These are phyloP conservation scores for Malus sylvestris DNA, from an alignment of 306 rosid species.

Conservation along the genomic window DNA sequence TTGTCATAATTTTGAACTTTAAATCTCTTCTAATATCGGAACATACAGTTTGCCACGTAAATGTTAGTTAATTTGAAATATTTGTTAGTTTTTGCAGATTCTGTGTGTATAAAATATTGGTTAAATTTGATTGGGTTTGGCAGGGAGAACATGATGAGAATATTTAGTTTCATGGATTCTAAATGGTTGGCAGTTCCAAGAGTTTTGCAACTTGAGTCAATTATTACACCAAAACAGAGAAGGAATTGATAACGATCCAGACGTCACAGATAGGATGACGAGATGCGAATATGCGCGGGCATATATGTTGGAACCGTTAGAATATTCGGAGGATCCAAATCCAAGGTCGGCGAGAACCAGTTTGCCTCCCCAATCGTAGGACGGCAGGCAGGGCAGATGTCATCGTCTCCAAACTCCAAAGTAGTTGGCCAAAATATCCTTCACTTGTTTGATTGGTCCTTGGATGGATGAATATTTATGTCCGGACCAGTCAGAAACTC, in stretches of 20 bases:
- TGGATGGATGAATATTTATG: too few relatives aligned
- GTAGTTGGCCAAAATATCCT: not conserved
- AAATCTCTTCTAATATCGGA: too few relatives aligned
- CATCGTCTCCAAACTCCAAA: not conserved
- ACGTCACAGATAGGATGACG: not conserved
- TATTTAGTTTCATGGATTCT: not conserved
- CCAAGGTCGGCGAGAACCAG: not conserved
- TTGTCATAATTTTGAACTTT: too few relatives aligned
- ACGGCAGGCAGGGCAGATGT: not conserved
- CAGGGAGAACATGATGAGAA: not conserved
- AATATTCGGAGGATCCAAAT: not conserved
- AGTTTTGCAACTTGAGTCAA: not conserved
- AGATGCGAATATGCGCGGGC: constrained; percentile 1
- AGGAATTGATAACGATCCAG: not conserved
- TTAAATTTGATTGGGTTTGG: not conserved
- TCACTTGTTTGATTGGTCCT: too few relatives aligned
- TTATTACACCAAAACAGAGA: not conserved
- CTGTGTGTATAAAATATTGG: not conserved
- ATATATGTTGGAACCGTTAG: not conserved
- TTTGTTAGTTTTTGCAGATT: not conserved
- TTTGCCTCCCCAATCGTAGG: not conserved
- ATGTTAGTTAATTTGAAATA: not conserved
- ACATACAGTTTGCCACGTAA: not conserved
- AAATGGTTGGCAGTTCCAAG: not conserved
- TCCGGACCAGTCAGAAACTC: too few relatives aligned